Percentiles rank a stretch among this genome's conserved stretches.
Conservation (phyloP, 306 rosid genomes). For the Gastrolobium bilobum region DNA sequence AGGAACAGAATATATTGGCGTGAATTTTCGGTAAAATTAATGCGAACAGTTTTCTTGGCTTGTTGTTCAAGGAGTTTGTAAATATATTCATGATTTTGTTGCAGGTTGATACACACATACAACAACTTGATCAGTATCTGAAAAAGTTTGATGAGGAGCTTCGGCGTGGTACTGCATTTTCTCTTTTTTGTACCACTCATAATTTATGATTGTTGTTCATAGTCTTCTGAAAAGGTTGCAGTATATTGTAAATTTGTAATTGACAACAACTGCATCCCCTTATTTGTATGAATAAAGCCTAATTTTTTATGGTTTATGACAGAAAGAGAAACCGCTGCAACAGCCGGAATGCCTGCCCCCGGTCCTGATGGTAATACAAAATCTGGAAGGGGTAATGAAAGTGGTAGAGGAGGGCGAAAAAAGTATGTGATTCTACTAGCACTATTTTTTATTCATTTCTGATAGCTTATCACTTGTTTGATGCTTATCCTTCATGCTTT, state of each 20-base stretch:
- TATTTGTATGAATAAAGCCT: slow-evolving; percentile 9
- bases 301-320: slow-evolving; percentile 46
- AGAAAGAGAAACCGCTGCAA: slow-evolving; percentile 74
- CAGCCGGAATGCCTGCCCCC: slow-evolving; percentile 65
- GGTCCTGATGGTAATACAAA: slow-evolving; percentile 63
- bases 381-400: slow-evolving; percentile 73
- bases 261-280: slow-evolving; percentile 13
- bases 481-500: slow-evolving; percentile 29
- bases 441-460: slow-evolving; percentile 31
- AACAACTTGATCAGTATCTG: slow-evolving; percentile 95
- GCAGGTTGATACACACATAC: slow-evolving; percentile 94
- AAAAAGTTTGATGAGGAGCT: slow-evolving; percentile 86
- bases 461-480: slow-evolving; percentile 23
- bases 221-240: slow-evolving; percentile 12
- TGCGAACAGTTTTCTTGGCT: slow-evolving; percentile 35
- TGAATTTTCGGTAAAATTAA: not conserved
- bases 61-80: slow-evolving; percentile 32
- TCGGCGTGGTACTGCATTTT: slow-evolving; percentile 73
- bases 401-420: slow-evolving; percentile 88
- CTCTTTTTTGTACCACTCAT: slow-evolving; percentile 32
- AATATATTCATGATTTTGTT: slow-evolving; percentile 47
- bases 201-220: slow-evolving; percentile 18
- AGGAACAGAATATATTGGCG: slow-evolving; percentile 1
- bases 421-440: slow-evolving; percentile 61
- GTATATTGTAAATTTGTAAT: slow-evolving; percentile 3